These are phyloP conservation scores for Groenewaldozyma tartarivorans DNA, from an alignment of 805 yeast species.

Conservation along the genomic window DNA sequence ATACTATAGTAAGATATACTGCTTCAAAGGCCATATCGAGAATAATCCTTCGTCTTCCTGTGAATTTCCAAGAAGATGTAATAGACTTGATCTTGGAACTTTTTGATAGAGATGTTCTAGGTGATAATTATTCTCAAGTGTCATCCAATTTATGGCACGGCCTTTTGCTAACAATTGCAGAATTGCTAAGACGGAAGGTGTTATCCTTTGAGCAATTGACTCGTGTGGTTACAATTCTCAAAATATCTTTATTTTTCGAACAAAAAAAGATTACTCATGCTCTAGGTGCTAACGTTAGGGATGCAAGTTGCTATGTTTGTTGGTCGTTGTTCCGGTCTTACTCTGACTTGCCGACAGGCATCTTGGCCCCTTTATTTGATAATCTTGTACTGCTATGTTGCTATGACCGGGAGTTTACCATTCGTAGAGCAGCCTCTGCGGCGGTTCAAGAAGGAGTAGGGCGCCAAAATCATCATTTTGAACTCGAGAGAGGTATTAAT, in stretches of 20 bases:
- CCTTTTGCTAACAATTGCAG: conserved; percentile 47
- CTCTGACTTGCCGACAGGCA: conserved; percentile 15
- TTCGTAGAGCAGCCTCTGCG: conserved; percentile 77
- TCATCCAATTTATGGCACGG: conserved; percentile 47
- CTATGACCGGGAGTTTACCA: conserved; percentile 64
- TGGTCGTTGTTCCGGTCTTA: conserved; percentile 61
- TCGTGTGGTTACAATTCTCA: conserved; percentile 28
- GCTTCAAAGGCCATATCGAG: conserved; percentile 59
- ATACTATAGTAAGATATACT: conserved; percentile 50
- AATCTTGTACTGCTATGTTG: conserved; percentile 45
- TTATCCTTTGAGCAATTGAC: conserved; percentile 8
- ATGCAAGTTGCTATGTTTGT: conserved; percentile 73
- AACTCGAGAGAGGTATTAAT: conserved; percentile 27
- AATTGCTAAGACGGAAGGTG: conserved; percentile 26
- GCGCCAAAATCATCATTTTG: conserved; percentile 34
- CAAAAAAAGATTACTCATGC: conserved; percentile 43
- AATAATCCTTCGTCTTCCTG: conserved; percentile 28
- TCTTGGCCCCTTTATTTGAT: conserved; percentile 16
- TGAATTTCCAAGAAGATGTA: conserved; percentile 24
- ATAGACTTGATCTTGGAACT: conserved; percentile 23
- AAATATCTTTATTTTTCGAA: conserved; percentile 44
- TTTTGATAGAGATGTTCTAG: conserved; percentile 15
- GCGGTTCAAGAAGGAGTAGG: conserved; percentile 83
- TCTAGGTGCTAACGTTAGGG: conserved; percentile 64
- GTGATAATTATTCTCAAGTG: conserved; percentile 22